Conservation (phyloP, 805 yeast species). For the Candida gorgasii region DNA sequence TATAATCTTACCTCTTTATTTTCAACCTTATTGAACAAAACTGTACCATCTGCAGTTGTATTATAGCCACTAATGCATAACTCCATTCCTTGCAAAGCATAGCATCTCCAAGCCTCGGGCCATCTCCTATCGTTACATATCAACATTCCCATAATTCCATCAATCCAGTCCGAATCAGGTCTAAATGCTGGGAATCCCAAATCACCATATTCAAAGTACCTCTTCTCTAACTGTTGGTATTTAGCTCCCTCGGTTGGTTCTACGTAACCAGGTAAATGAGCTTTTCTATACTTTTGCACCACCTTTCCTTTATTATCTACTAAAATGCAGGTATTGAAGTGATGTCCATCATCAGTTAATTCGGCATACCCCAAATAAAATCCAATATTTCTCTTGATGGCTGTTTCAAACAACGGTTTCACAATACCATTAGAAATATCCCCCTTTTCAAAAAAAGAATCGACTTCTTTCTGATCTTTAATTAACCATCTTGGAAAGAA, state of each 20-base stretch:
- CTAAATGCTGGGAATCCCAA: constrained; percentile 36
- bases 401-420: constrained; percentile 32
- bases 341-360: constrained; percentile 36
- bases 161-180: constrained; percentile 35
- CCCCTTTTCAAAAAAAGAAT: constrained; percentile 34
- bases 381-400: constrained; percentile 27
- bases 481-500: constrained; percentile 39
- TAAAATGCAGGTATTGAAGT: constrained; percentile 32
- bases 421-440: constrained; percentile 28
- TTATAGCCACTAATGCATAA: constrained; percentile 38
- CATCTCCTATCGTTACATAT: constrained; percentile 44
- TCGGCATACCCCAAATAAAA: constrained; percentile 40
- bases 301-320: constrained; percentile 30
- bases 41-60: constrained; percentile 35
- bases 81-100: constrained; percentile 42
- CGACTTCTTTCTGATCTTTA: constrained; percentile 33
- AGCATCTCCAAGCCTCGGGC: constrained; percentile 43
- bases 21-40: constrained; percentile 20
- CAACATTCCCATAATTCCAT: constrained; percentile 36
- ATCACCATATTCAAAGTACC: constrained; percentile 40
- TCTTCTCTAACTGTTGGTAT: constrained; percentile 39
- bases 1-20: constrained; percentile 28
- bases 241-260: constrained; percentile 34
- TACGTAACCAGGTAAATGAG: constrained; percentile 36
- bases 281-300: constrained; percentile 34